Evolutionary conservation across 23 red algal species (phyloP), one percentile per base, ranked within the genome.

Genomic region (Gracilaria gracilis): DNA sequence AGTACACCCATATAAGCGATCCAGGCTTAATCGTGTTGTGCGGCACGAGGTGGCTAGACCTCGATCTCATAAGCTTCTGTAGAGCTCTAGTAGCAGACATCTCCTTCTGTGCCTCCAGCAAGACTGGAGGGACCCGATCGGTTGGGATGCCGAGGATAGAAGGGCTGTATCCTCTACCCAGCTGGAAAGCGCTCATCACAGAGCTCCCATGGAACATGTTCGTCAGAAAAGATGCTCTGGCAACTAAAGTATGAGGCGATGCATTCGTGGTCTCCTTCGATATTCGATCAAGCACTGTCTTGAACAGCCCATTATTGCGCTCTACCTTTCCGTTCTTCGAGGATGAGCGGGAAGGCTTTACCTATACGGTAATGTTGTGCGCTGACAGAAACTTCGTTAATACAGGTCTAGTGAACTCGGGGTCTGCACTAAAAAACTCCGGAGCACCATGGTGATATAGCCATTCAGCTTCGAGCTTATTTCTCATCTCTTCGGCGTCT

Each of bases 401-500:
- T 29, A 86, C 1, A 31, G 61, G 82, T 70, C 36, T 40, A 0
- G 29, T 70, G 55, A 86, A 55, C 24, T 86, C 82, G 11, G 82
- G 62, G 2, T 86, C 57, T 12, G 83, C 64, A 24, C 66, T 87
- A 21, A 85, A 85, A 19, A 6, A 67, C 27, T 58, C 9, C 19
- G 86, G 86, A 0, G 86, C 69, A 24, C 86, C 71, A 32, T 79
- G 86, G n/a, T 79, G 86, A 40, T 89, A 89, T 8, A 89, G 61
- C 71, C 86, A 89, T 89, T 78, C 37, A 9, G 49, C 9, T 42
- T 78, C 86, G 15, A 80, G 23, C 5, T 62, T 78, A 17, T 89
- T 35, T 23, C 46, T 8, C 17, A 80, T 61, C 23, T 77, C 54
- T 1, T 66, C 0, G 8, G 86, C 53, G 36, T 61, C 17, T 37